phyloP scores from a whole-genome alignment of 2,329 filamentous ascomycete species.

The Exophiala mesophila region DNA sequence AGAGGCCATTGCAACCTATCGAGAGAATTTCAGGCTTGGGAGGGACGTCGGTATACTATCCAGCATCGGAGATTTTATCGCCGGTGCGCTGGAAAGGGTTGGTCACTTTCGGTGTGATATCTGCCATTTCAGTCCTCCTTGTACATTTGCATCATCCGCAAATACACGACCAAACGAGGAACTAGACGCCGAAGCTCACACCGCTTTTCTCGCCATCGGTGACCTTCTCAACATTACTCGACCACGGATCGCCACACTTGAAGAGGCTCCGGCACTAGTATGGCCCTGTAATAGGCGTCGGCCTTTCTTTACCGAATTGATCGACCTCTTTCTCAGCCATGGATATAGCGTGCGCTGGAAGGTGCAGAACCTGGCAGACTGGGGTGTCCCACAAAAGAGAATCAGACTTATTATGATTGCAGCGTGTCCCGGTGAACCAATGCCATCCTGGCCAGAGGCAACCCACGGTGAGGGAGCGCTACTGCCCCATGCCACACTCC shows the following conservation, averaged over 20 bases:
- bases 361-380: conserved; percentile 48
- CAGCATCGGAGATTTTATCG: conserved; percentile 40
- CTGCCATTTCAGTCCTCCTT: conserved; percentile 71
- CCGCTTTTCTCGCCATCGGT: conserved; percentile 46
- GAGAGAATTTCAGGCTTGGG: conserved; percentile 16
- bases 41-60: background rate
- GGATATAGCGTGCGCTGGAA: conserved; percentile 70
- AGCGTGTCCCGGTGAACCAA: conserved; percentile 61
- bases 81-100: conserved; percentile 34
- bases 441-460: conserved; percentile 60
- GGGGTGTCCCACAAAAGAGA: conserved; percentile 47
- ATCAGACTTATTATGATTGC: conserved; percentile 50
- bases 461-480: conserved; percentile 48
- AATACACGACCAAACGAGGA: conserved; percentile 55
- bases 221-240: conserved; percentile 53
- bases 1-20: conserved; percentile 55
- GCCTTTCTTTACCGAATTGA: conserved; percentile 54
- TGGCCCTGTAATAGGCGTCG: conserved; percentile 46
- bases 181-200: conserved; percentile 64
- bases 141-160: conserved; percentile 68
- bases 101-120: conserved; percentile 53
- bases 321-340: conserved; percentile 59
- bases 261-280: conserved; percentile 68
- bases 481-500: conserved; percentile 38
- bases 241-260: conserved; percentile 69